Evolutionary conservation across 108 stramenopile species (phyloP).

Genomic region (Parietichytrium sp.): DNA sequence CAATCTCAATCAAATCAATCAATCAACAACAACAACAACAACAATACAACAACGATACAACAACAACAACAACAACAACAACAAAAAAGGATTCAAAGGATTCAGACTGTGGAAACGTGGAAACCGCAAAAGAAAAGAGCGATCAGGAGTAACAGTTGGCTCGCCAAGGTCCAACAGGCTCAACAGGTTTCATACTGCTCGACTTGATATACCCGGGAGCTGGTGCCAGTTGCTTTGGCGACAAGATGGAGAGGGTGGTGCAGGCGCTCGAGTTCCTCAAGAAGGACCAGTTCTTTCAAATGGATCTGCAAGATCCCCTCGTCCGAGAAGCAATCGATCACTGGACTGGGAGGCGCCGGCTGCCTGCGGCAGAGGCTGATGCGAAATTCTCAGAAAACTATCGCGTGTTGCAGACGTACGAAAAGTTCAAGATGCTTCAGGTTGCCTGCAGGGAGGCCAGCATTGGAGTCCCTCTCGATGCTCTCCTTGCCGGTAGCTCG

Average conservation of each 20-base stretch:
- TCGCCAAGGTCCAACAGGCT: too few relatives aligned
- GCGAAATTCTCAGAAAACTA: neutral
- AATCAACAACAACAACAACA: too few relatives aligned
- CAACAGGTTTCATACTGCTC: too few relatives aligned
- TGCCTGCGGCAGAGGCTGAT: neutral
- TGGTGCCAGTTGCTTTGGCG: too few relatives aligned
- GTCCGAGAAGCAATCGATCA: constrained; percentile 22
- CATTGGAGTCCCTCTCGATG: constrained; percentile 33
- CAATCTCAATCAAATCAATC: too few relatives aligned
- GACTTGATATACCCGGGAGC: too few relatives aligned
- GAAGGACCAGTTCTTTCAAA: neutral
- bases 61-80: too few relatives aligned
- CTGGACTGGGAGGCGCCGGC: neutral
- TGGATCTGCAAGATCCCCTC: neutral
- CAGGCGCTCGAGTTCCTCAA: neutral
- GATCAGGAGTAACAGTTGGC: too few relatives aligned
- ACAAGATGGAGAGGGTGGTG: constrained; percentile 15
- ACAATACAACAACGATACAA: too few relatives aligned
- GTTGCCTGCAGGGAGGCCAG: neutral
- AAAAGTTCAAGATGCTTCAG: neutral
- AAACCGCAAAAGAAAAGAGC: too few relatives aligned
- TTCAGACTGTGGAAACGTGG: too few relatives aligned
- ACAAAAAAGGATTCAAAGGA: too few relatives aligned
- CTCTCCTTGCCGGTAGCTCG: constrained; percentile 1
- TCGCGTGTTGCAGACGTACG: neutral